Evolutionary conservation across 805 yeast species (phyloP), one percentile per base, ranked within the genome.

Genomic region (Yarrowia bubula): DNA sequence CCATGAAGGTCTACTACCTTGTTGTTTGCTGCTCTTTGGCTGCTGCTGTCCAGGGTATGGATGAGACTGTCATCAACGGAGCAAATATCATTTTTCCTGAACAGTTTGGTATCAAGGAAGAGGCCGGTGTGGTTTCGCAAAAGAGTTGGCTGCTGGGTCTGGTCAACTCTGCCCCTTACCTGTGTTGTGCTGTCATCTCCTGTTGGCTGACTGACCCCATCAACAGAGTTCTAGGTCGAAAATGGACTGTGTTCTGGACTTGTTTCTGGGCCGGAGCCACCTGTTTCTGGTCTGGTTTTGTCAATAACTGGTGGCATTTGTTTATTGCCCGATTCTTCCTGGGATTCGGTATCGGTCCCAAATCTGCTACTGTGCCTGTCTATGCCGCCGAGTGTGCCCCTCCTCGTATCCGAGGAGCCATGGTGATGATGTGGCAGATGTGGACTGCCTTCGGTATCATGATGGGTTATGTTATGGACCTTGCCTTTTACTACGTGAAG

Each of bases 21-120:
- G 81, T 84, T 74, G 81, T 86, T 9, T 76, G 85, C 70, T 85
- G 88, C 57, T 86, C 90, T 2, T 77, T 86, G 79, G 85, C 89
- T 58, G 84, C 84, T 15, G 87, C 89, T 7, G 86, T 88, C 7
- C 88, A 86, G 72, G 91, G 91, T 63, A 85, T 85, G 89, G 91
- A 87, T 72, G 89, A 87, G 73, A 82, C 89, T 8, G 90, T 86
- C 8, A 77, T 85, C 66, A 86, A 86, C 68, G 91, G 90, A 39
- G 90, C 90, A 15, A 83, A 82, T 51, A 72, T 86, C 32, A 83
- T 81, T 67, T 72, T 73, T 61, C 64, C 69, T 51, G 65, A 69
- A 53, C 66, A 71, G 66, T 65, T 69, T 37, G 65, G 64, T 9
- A 65, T 67, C 31, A 41, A 66, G 15, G 68, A 55, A 15, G 65